Percentiles rank a stretch among this genome's conserved stretches.
These are phyloP conservation scores for Curvularia sp. DNA, from an alignment of 2,329 filamentous ascomycete species.

Conservation along the genomic window DNA sequence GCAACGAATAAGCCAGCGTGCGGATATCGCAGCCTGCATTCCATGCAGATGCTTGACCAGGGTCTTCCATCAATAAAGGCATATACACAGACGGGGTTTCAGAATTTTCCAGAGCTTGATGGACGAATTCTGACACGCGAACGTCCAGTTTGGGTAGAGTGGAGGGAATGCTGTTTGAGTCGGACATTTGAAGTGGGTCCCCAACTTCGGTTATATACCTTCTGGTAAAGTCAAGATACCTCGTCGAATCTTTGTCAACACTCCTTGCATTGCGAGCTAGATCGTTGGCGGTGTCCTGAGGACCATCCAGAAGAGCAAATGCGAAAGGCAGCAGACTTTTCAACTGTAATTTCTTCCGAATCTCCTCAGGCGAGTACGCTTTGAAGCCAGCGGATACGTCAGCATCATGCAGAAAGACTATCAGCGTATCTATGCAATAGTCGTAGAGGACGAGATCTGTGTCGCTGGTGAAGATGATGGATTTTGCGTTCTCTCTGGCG, in stretches of 20 bases:
- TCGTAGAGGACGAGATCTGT: constrained; percentile 83
- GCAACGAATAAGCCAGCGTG: constrained; percentile 49
- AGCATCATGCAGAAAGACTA: constrained; percentile 74
- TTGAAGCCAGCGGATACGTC: constrained; percentile 50
- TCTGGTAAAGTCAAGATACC: constrained; percentile 42
- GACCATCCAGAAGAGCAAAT: constrained; percentile 49
- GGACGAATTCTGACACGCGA: constrained; percentile 44
- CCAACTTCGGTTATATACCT: constrained; percentile 33
- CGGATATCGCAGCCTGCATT: constrained; percentile 48
- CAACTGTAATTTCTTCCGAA: constrained; percentile 58
- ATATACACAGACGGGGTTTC: constrained; percentile 63
- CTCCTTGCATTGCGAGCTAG: constrained; percentile 34
- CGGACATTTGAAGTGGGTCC: constrained; percentile 14
- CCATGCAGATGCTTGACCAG: constrained; percentile 54
- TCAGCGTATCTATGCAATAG: constrained; percentile 66
- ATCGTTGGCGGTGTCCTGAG: constrained; percentile 39
- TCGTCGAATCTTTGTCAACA: constrained; percentile 23
- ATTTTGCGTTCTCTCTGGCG: constrained; percentile 63
- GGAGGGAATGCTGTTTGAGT: neutral
- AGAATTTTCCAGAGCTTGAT: constrained; percentile 29
- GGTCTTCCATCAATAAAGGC: constrained; percentile 65
- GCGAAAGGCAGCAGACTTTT: constrained; percentile 51
- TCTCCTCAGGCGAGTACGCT: constrained; percentile 53
- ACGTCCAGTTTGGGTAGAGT: constrained; percentile 41
- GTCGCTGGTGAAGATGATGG: constrained; percentile 79